These are phyloP conservation scores for Pseudonectria buxi DNA, from an alignment of 2,329 filamentous ascomycete genomes.

Conservation along the genomic window DNA sequence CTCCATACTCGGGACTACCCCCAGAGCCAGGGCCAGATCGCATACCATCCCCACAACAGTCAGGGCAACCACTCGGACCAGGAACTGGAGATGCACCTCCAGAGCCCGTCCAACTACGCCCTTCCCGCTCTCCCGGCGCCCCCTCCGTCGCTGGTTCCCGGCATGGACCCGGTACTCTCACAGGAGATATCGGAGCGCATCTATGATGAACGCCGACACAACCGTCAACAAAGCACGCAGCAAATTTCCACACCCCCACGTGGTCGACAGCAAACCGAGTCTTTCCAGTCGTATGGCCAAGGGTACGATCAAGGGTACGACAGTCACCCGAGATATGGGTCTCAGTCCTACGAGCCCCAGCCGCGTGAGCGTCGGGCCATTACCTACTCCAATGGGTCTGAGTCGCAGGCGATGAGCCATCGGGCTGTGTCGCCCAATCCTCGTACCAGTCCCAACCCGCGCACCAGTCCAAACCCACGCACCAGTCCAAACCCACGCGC, in stretches of 20 bases:
- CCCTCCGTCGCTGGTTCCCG: slow-evolving; percentile 54
- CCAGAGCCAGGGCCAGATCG: slow-evolving; percentile 23
- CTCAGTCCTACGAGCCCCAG: slow-evolving; percentile 39
- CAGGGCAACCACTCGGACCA: slow-evolving; percentile 26
- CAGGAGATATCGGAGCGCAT: slow-evolving; percentile 53
- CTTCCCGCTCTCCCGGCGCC: slow-evolving; percentile 41
- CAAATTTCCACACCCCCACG: slow-evolving; percentile 35
- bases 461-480: slow-evolving; percentile 4
- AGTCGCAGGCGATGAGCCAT: slow-evolving; percentile 16
- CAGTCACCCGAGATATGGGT: slow-evolving; percentile 27
- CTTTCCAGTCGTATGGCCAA: slow-evolving; percentile 20
- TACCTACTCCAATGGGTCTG: slow-evolving; percentile 30
- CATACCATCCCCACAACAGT: slow-evolving; percentile 24
- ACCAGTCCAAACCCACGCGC: slow-evolving; percentile 32
- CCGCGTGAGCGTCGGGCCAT: slow-evolving; percentile 38
- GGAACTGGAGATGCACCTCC: slow-evolving; percentile 30
- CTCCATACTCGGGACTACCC: slow-evolving; percentile 29
- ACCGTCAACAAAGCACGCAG: slow-evolving; percentile 37
- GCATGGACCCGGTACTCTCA: slow-evolving; percentile 49
- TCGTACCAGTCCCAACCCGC: slow-evolving; percentile 15
- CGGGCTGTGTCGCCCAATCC: background rate
- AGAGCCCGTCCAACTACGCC: slow-evolving; percentile 31
- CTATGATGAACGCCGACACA: slow-evolving; percentile 46
- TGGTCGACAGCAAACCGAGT: slow-evolving; percentile 33
- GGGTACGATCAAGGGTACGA: slow-evolving; percentile 16